Evolutionary conservation across 2,329 filamentous ascomycete species (phyloP).

Genomic region (Thielaviopsis musarum): DNA sequence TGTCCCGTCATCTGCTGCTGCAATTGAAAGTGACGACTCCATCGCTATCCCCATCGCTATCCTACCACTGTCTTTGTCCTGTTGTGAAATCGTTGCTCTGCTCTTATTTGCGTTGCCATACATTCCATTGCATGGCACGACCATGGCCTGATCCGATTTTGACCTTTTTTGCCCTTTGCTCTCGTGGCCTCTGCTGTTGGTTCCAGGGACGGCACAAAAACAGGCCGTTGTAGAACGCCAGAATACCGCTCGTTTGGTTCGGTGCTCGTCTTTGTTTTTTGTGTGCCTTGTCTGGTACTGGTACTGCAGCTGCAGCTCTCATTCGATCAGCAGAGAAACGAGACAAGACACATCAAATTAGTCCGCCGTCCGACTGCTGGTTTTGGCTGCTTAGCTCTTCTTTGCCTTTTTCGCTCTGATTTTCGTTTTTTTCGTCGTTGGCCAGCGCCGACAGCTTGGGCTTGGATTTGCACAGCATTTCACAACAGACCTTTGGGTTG

Average conservation of each 20-base stretch:
- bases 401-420: not conserved
- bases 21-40: not conserved
- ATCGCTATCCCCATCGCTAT: too few species aligned
- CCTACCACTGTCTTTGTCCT: not conserved
- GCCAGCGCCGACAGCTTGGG: not conserved
- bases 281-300: not conserved
- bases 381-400: not conserved
- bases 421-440: not conserved
- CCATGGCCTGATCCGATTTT: not conserved
- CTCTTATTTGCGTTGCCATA: not conserved
- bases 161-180: not conserved
- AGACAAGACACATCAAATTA: not conserved
- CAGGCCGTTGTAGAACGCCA: not conserved
- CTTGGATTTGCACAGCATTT: not conserved
- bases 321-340: not conserved
- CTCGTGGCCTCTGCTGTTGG: not conserved
- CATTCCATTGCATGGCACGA: not conserved
- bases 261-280: not conserved
- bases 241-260: not conserved
- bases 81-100: not conserved
- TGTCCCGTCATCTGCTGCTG: not conserved
- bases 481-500: not conserved
- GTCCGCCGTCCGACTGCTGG: not conserved
- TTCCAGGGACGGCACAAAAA: not conserved
- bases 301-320: not conserved